These are phyloP conservation scores for Pulveroboletus ravenelii DNA, from an alignment of 768 basidiomycete species.

Conservation along the genomic window DNA sequence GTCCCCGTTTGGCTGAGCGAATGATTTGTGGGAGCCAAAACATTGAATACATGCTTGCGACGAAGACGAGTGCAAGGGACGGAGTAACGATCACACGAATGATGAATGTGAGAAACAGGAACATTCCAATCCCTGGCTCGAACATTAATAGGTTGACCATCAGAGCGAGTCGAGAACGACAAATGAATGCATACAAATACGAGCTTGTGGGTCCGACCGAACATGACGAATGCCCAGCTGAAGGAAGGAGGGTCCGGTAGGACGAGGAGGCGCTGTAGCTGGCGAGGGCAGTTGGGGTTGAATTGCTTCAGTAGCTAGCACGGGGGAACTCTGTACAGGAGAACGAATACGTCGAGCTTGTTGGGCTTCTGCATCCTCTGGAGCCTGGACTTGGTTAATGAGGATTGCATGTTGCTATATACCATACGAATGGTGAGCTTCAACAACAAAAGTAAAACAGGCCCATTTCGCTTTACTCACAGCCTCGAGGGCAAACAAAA, in stretches of 20 bases:
- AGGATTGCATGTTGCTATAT: slow-evolving; percentile 77
- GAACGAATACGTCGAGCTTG: slow-evolving; percentile 16
- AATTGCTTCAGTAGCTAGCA: slow-evolving; percentile 4
- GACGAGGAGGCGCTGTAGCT: slow-evolving; percentile 12
- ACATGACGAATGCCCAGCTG: slow-evolving; percentile 55
- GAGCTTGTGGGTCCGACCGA: slow-evolving; percentile 64
- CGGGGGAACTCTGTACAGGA: slow-evolving; percentile 1
- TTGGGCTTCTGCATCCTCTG: slow-evolving; percentile 52
- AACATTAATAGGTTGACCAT: slow-evolving; percentile 2
- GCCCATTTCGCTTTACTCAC: slow-evolving; percentile 40
- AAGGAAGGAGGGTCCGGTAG: slow-evolving; percentile 30
- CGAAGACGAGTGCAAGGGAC: slow-evolving; percentile 58
- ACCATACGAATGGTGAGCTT: background rate
- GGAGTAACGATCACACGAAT: slow-evolving; percentile 71
- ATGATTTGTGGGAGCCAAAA: slow-evolving; percentile 88
- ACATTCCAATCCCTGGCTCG: slow-evolving; percentile 56
- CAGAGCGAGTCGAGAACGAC: background rate
- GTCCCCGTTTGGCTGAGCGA: slow-evolving; percentile 65
- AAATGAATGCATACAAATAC: slow-evolving; percentile 50
- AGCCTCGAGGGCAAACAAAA: slow-evolving; percentile 78
- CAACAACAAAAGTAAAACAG: background rate
- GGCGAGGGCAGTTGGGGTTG: slow-evolving; percentile 22
- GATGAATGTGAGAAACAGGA: slow-evolving; percentile 65
- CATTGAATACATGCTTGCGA: slow-evolving; percentile 65
- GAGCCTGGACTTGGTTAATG: slow-evolving; percentile 78